Base-by-base conservation (phyloP, 108 stramenopile species). In the Nitzschia sp. region DNA sequence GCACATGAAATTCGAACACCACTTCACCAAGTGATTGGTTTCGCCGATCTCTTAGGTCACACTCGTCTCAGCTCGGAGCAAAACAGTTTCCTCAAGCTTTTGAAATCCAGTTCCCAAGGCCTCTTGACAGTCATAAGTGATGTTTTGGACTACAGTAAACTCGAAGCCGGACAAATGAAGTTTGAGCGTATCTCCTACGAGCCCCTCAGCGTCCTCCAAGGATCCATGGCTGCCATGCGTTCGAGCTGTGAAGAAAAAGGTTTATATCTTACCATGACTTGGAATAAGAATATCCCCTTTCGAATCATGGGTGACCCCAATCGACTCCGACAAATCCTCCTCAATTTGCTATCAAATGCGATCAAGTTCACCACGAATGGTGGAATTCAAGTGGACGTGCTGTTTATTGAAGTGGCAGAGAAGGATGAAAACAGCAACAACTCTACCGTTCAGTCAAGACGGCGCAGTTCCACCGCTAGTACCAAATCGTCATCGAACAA, bases 11-110 rank as follows among this genome's bases (percentile, higher is more conserved):
- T 80, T 30, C 46, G 79, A 59, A 83, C 77, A 25, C 90, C 90
- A 17, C 47, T 92, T 59, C 80, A 88, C 66, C 85, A 83, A 60
- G 75, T 92, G 13, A 62, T 78, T 2, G 90, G 87, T 21, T 83
- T 85, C 35, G 58, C 72, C 25, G 85, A 88, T 38, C 82, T 85
- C 1, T 35, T 85, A 2, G 57, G 54, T 21, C 66, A 53, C 25
- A 85, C 78, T 1, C 32, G 45, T 19, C 48, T 79, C 13, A 59
- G 32, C 17, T 4, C 3, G 21, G 80, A 81, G 32, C 84, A 85
- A 34, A 70, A 21, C 53, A 48, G 45, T 48, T 71, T 65, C 27
- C 61, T 81, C 23, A 69, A 53, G 22, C 26, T 81, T 31, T 55
- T 81, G 4, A 45, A 72, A 21, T 53, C 65, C 16, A 66, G 75